Base-by-base conservation (phyloP, 2,329 filamentous ascomycete genomes). In the Talaromyces pinophilus region DNA sequence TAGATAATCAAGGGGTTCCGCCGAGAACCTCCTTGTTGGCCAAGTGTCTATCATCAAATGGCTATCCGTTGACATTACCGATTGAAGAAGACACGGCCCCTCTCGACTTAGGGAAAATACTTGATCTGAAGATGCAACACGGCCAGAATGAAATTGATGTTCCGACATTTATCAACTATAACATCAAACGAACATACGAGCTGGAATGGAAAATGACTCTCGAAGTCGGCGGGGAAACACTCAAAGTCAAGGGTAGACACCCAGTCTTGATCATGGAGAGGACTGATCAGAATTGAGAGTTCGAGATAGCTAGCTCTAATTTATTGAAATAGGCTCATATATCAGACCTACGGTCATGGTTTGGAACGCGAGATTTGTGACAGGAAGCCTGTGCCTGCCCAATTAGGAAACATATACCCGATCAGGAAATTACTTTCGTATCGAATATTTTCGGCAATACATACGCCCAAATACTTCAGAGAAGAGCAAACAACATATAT, bases 231-330 rank as follows among this genome's bases (percentile, higher is more conserved):
- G 54, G 54, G 6, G 54, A 57, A 57, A 38, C 11, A 8, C n/a
- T 57, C 54, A 57, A 22, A 57, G 30, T 40, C 19, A 57, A 57
- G 33, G 54, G 54, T 13, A 40, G 19, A 38, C 54, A 57, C 5
- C 54, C 54, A 7, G 33, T 57, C 4, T 57, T 57, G 33, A 38
- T 57, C 1, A 57, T 55, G 54, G 54, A 38, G 11, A 22, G 33
- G 33, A 22, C 54, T 8, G 33, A 38, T 25, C n/a, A 40, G n/a
- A 10, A 38, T 57, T 17, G 6, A 52, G 1, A 25, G 2, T 25
- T 25, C 25, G 25, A 25, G 25, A 25, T 3, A 25, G 25, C 25
- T 25, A 25, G 25, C 3, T 25, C 25, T 25, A 0, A 25, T 25
- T 25, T 4, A 25, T 3, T 25, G 25, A 25, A 4, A 25, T 25